phyloP scores from a whole-genome alignment of 805 yeast species.

The Starmerella sp. region DNA sequence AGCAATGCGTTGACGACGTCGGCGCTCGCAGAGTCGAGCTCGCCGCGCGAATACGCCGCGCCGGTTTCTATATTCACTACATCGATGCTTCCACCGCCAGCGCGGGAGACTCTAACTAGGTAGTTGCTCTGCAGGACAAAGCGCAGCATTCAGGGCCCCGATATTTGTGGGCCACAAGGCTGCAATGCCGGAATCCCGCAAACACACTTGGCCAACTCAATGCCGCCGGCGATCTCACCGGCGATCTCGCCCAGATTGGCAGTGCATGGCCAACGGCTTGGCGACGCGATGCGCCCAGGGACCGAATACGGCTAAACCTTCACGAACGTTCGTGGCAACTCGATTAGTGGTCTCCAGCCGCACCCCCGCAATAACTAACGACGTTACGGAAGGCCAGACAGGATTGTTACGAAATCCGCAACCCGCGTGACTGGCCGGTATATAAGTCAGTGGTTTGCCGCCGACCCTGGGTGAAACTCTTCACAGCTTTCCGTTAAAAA shows the following conservation, averaged over 20 bases:
- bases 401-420: neutral
- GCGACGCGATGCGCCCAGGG: neutral
- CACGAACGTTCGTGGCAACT: neutral
- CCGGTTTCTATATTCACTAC: neutral
- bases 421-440: conserved; percentile 1
- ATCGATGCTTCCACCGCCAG: neutral
- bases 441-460: neutral
- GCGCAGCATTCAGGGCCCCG: neutral
- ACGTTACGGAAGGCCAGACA: neutral
- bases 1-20: neutral
- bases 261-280: neutral
- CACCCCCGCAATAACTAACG: neutral
- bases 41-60: neutral
- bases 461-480: neutral
- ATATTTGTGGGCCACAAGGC: too few relatives aligned
- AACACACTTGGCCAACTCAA: too few relatives aligned
- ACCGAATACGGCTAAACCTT: neutral
- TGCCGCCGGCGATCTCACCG: too few relatives aligned
- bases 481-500: neutral
- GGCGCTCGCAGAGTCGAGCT: neutral
- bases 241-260: neutral
- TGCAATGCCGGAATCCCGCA: neutral
- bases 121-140: neutral
- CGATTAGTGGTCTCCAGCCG: neutral
- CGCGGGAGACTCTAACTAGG: neutral